Evolutionary conservation across 352 stramenopile species (phyloP).

Genomic region (Plasmopara muralis): DNA sequence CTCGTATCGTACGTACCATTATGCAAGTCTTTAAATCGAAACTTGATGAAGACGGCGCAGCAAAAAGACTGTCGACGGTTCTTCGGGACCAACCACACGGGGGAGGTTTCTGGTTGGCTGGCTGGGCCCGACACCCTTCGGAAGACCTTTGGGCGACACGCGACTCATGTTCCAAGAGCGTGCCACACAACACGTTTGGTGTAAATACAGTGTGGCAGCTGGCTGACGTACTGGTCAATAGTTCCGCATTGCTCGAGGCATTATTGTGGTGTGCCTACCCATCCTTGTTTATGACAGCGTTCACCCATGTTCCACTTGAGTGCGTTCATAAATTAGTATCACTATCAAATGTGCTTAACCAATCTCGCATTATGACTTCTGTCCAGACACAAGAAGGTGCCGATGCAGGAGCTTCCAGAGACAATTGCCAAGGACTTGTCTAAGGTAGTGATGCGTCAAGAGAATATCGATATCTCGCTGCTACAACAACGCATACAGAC

Average conservation of each 20-base stretch:
- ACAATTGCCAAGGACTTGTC: slow-evolving; percentile 29
- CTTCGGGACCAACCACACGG: slow-evolving; percentile 28
- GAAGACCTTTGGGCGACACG: slow-evolving; percentile 5
- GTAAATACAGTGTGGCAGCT: slow-evolving; percentile 6
- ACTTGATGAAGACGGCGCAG: slow-evolving; percentile 75
- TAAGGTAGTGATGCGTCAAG: slow-evolving; percentile 55
- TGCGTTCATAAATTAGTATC: slow-evolving; percentile 2
- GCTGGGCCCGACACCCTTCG: slow-evolving; percentile 5
- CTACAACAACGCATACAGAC: slow-evolving; percentile 54
- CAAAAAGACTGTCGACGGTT: slow-evolving; percentile 58
- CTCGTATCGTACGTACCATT: slow-evolving; percentile 56
- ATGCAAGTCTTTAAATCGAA: slow-evolving; percentile 84
- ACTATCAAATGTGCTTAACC: background rate
- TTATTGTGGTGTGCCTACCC: background rate
- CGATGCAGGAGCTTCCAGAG: slow-evolving; percentile 46
- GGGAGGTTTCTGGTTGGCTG: slow-evolving; percentile 14
- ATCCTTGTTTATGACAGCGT: slow-evolving; percentile 16
- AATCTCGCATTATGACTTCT: background rate
- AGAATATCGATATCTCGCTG: slow-evolving; percentile 52
- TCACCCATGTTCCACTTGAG: slow-evolving; percentile 35
- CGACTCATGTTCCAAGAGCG: background rate
- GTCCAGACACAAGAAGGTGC: slow-evolving; percentile 64
- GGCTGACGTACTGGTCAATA: slow-evolving; percentile 9
- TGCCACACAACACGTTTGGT: background rate
- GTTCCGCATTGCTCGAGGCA: background rate